Base-by-base conservation (phyloP, 2,329 filamentous ascomycete genomes). In the Periconia sp. region DNA sequence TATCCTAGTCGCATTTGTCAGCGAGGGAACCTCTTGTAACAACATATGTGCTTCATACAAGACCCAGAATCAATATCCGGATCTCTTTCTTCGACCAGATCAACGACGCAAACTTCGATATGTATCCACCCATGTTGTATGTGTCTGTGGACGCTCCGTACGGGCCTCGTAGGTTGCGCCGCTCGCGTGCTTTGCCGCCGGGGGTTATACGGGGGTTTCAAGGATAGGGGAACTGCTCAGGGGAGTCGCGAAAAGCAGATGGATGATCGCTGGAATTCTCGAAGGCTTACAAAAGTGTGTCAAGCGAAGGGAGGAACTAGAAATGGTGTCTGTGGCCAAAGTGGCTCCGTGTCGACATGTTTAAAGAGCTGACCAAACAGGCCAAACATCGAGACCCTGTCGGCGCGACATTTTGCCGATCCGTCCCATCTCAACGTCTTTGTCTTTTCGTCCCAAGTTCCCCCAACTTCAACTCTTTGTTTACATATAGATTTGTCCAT, bases 61-160 rank as follows among this genome's bases (percentile, higher is more conserved):
- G 83, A 64, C 92, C 92, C 48, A 96, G 76, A 58, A 96, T 96
- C 71, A 99, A 75, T 75, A 99, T 99, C 61, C 94, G 81, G 55
- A 96, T 96, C 77, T 99, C 94, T 78, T 97, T 99, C 80, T 97
- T 97, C 29, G 88, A 78, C 86, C 88, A 97, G 50, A 68, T 59
- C 24, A 67, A 40, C 35, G 54, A 50, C 40, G 50, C 49, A 8
- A 68, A 61, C 21, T 59, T 65, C 15, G 65, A 68, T 26, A 65
- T 33, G 30, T 61, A 65, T 31, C 57, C 60, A 15, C 65, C 65
- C 65, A 68, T 68, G 22, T 22, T 65, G 22, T 21, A 32, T 13
- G 11, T 36, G 12, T 40, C 10, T 40, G 21, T 30, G n/a, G n/a
- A n/a, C n/a, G n/a, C n/a, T n/a, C n/a, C 9, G 32, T 31, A 9